Percentiles rank a stretch among this genome's conserved stretches.
Evolutionary conservation across 1,284 basidiomycete genomes (phyloP).

Genomic region (Sporisorium scitamineum): DNA sequence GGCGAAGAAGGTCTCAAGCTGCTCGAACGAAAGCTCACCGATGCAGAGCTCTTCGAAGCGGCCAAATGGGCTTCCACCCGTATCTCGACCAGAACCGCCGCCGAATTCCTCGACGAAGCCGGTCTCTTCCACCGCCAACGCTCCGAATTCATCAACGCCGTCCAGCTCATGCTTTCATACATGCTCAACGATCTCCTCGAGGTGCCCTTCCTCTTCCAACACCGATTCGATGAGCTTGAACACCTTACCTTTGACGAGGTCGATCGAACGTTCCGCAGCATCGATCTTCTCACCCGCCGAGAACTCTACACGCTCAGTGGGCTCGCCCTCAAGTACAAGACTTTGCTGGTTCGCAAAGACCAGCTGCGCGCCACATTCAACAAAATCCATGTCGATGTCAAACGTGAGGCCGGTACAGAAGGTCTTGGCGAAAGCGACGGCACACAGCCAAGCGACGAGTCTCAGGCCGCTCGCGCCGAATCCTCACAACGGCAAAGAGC

Average conservation of each 20-base stretch:
- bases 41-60: conserved; percentile 82
- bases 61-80: conserved; percentile 89
- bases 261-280: conserved; percentile 37
- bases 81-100: conserved; percentile 75
- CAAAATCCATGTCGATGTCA: conserved; percentile 72
- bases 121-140: conserved; percentile 76
- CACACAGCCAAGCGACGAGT: conserved; percentile 4
- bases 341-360: conserved; percentile 61
- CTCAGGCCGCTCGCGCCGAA: conserved; percentile 6
- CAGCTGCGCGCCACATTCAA: conserved; percentile 60
- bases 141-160: conserved; percentile 80
- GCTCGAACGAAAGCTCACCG: conserved; percentile 76
- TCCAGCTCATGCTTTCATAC: conserved; percentile 83
- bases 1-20: conserved; percentile 73
- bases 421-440: conserved; percentile 73
- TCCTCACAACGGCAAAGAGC: conserved; percentile 22
- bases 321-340: conserved; percentile 72
- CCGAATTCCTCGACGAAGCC: conserved; percentile 75
- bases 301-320: conserved; percentile 75
- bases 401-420: conserved; percentile 77
- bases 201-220: conserved; percentile 93
- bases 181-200: conserved; percentile 89
- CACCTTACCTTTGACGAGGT: conserved; percentile 72
- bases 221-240: conserved; percentile 89
- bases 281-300: conserved; percentile 59